Evolutionary conservation across 2,329 filamentous ascomycete species (phyloP).

Genomic region (Diaporthe humulicola): DNA sequence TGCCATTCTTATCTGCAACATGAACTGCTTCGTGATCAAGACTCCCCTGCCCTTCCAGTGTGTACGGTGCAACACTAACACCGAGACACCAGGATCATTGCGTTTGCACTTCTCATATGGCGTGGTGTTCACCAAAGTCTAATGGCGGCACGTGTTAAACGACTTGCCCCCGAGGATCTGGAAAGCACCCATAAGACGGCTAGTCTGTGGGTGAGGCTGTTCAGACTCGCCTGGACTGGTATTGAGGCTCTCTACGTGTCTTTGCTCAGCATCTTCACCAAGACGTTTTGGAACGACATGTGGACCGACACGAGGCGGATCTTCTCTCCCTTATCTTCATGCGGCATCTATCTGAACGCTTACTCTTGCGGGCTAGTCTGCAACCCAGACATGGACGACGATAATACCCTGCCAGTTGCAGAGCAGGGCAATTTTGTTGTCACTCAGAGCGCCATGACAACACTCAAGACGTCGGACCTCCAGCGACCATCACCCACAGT

Average conservation of each 20-base stretch:
- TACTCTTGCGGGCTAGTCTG: conserved; percentile 2
- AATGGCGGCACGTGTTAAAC: not conserved
- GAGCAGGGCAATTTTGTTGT: not conserved
- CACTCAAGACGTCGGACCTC: not conserved
- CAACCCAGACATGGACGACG: conserved; percentile 28
- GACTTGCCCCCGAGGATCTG: not conserved
- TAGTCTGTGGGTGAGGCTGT: not conserved
- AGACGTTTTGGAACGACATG: not conserved
- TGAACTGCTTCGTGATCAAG: not conserved
- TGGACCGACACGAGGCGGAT: not conserved
- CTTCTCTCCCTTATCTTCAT: not conserved
- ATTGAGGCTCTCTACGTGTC: not conserved
- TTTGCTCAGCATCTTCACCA: not conserved
- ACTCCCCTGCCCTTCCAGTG: not conserved
- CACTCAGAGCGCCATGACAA: not conserved
- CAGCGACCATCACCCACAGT: not conserved
- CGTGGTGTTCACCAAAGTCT: not conserved
- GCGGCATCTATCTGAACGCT: not conserved
- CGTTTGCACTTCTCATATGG: not conserved
- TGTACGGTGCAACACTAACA: not conserved
- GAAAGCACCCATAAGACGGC: not conserved
- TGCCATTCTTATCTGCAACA: not conserved
- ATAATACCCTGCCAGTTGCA: conserved; percentile 18
- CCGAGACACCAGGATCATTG: not conserved
- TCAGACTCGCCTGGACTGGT: not conserved